These are phyloP conservation scores for Cyclostephanos tholiformis DNA, from an alignment of 108 stramenopile genomes.

Conservation along the genomic window DNA sequence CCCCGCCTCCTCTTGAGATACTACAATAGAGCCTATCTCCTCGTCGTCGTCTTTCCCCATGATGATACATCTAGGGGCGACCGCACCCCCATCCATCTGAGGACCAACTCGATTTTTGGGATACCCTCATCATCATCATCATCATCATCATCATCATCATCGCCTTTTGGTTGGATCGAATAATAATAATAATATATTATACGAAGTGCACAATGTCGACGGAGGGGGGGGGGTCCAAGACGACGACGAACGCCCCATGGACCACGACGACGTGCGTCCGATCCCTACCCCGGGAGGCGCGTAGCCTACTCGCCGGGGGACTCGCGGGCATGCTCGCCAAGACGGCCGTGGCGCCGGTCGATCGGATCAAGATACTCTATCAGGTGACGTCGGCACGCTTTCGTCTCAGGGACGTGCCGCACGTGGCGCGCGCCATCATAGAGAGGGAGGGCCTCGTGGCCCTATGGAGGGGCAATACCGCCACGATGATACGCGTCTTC, in stretches of 20 bases:
- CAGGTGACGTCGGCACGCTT: constrained; percentile 79
- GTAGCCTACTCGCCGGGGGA: constrained; percentile 78
- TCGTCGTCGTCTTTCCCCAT: too few relatives aligned
- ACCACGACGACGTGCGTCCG: constrained; percentile 10
- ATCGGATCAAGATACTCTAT: constrained; percentile 90
- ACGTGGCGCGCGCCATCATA: constrained; percentile 64
- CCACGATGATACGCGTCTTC: constrained; percentile 95
- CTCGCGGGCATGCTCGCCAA: constrained; percentile 89
- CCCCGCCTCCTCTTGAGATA: too few relatives aligned
- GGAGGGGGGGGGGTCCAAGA: too few relatives aligned
- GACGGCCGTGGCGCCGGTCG: constrained; percentile 87
- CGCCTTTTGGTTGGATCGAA: too few relatives aligned
- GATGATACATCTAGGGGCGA: too few relatives aligned
- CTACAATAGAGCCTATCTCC: too few relatives aligned
- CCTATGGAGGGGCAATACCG: constrained; percentile 95
- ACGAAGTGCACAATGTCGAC: too few relatives aligned
- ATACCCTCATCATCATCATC: too few relatives aligned
- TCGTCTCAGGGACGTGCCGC: constrained; percentile 69
- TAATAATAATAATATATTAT: too few relatives aligned
- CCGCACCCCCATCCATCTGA: too few relatives aligned
- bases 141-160: too few relatives aligned
- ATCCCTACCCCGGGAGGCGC: constrained; percentile 74
- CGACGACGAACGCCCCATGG: not conserved
- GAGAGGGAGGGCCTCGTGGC: constrained; percentile 81
- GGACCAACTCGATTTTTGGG: too few relatives aligned